Base-by-base conservation (phyloP, 305 asterid genomes). In the Rubia peregrina region DNA sequence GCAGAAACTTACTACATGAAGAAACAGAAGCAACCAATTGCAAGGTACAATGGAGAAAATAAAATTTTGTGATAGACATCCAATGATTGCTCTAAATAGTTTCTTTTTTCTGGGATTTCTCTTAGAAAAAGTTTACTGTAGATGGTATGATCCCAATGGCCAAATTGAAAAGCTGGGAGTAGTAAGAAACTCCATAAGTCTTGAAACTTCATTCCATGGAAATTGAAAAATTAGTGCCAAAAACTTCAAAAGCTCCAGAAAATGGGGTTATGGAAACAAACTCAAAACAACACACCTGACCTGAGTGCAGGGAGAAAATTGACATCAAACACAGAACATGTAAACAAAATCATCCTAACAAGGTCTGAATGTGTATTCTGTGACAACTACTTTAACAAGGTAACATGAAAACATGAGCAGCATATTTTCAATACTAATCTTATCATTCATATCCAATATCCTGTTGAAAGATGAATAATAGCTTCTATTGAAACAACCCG, bases 201-300 rank as follows among this genome's bases (percentile, higher is more conserved):
- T 4, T 51, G 70, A 24, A 63, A 30, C 19, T 42, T 43, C 40
- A 57, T 57, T 61, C 49, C 9, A 7, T 24, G 49, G 41, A 48
- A 12, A 62, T 22, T 30, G 49, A 64, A 19, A 63, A 14, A 65
- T 17, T 46, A 63, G 26, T 33, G 42, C 22, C 12, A 51, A 62
- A 21, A 40, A 24, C 14, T 33, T 16, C 65, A 22, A 65, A 40
- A 53, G 55, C 0, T 71, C 62, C 36, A 7, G 69, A 55, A 61
- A 71, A 8, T 11, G 65, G n/a, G 19, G n/a, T 11, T 33, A n/a
- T 43, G 74, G 21, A 11, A 43, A 71, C 43, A 71, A 71, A 22
- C 55, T n/a, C 59, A 2, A 43, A 38, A 17, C 65, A 19, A 14
- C 56, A 38, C 41, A 63, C n/a, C n/a, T 8, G 22, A 46, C 6